Base-by-base conservation (phyloP, 2,329 filamentous ascomycete species). In the Penicillium sp. region DNA sequence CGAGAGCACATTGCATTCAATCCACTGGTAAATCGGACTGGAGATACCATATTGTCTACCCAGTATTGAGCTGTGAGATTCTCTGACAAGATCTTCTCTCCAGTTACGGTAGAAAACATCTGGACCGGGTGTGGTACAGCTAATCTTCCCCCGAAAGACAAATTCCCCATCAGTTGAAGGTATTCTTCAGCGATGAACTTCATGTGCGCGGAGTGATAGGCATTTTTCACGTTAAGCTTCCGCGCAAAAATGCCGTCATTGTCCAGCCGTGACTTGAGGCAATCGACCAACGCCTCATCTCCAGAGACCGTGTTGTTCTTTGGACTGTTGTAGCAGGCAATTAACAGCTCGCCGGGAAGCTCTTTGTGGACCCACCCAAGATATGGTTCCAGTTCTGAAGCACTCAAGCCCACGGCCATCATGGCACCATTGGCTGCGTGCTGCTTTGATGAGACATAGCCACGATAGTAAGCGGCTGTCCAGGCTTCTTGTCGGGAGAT, bases 191-290 rank as follows among this genome's bases (percentile, higher is more conserved):
- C 59, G 41, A 73, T 63, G 1, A 48, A 22, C 19, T 59, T 19
- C 67, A 72, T 69, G 43, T 71, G 66, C 24, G 58, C 55, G 7
- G 68, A 71, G 48, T 72, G 71, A 51, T 74, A 74, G 0, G 71
- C 71, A 49, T 63, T 69, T 5, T 65, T 57, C 9, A 73, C 69
- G 10, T 66, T 64, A 2, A 74, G 61, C 24, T 65, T 66, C 11
- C 72, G 64, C 13, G 65, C 66, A 44, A 74, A 72, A 1, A 65
- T 54, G 5, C 52, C 57, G 3, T 70, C 61, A 1, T 52, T 48
- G 37, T 69, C 60, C n/a, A 71, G 54, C 1, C 59, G 19, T 4
- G 26, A 9, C 39, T 69, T 64, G 10, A 71, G 57, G 10, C 45
- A 44, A 21, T 70, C 61, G 6, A 77, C 58, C 27, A 64, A 60